phyloP scores from a whole-genome alignment of 2,329 filamentous ascomycete species.

The Sporothrix globosa region DNA sequence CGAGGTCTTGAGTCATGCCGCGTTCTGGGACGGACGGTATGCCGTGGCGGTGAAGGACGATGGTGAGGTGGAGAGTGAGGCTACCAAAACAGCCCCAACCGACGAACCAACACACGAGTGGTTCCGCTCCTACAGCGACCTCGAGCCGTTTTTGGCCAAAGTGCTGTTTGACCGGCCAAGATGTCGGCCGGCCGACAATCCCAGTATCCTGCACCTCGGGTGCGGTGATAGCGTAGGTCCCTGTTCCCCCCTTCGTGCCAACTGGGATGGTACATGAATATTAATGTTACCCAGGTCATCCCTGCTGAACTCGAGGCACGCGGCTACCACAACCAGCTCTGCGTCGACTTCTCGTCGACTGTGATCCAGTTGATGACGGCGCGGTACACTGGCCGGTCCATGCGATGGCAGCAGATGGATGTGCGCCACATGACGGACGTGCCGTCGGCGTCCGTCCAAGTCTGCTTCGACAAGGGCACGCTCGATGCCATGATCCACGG shows the following conservation, averaged over 20 bases:
- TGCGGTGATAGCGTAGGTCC: slow-evolving; percentile 50
- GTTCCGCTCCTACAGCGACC: slow-evolving; percentile 54
- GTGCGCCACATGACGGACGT: neutral
- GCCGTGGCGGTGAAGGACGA: slow-evolving; percentile 40
- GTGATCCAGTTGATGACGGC: slow-evolving; percentile 57
- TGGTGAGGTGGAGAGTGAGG: slow-evolving; percentile 37
- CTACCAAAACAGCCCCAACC: neutral
- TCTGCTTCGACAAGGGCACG: slow-evolving; percentile 62
- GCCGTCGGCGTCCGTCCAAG: slow-evolving; percentile 51
- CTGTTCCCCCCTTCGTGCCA: neutral
- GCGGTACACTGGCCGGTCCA: slow-evolving; percentile 47
- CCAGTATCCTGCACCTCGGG: slow-evolving; percentile 58
- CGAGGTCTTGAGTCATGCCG: slow-evolving; percentile 44
- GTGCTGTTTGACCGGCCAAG: slow-evolving; percentile 46
- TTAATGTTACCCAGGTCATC: slow-evolving; percentile 49
- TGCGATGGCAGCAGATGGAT: slow-evolving; percentile 54
- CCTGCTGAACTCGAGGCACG: slow-evolving; percentile 52
- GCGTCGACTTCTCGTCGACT: slow-evolving; percentile 60
- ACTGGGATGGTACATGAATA: neutral
- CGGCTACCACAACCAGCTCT: slow-evolving; percentile 58
- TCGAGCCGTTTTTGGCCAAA: slow-evolving; percentile 52
- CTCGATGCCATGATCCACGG: slow-evolving; percentile 61
- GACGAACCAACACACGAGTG: slow-evolving; percentile 54
- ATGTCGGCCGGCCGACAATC: slow-evolving; percentile 41
- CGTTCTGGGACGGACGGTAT: slow-evolving; percentile 58